Percentiles rank a stretch among this genome's conserved stretches.
Evolutionary conservation across 805 yeast genomes (phyloP).

Genomic region (Dipodascopsis uninucleata): DNA sequence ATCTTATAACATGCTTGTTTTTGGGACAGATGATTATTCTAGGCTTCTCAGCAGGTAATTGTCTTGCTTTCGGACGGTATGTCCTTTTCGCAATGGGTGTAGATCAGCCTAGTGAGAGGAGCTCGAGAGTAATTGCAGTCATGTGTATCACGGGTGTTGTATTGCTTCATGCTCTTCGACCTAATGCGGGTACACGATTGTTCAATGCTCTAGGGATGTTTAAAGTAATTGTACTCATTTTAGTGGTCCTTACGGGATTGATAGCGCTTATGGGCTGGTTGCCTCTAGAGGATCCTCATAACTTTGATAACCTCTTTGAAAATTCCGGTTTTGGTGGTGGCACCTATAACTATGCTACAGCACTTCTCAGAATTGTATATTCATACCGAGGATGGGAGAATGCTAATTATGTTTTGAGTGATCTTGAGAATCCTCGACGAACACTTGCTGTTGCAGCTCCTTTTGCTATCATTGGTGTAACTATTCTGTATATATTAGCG

Average conservation of each 20-base stretch:
- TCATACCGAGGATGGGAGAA: slow-evolving; percentile 72
- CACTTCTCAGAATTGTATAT: slow-evolving; percentile 55
- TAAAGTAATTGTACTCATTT: slow-evolving; percentile 49
- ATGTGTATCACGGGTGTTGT: slow-evolving; percentile 46
- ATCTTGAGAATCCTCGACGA: slow-evolving; percentile 52
- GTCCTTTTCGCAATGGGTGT: slow-evolving; percentile 45
- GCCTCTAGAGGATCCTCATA: slow-evolving; percentile 34
- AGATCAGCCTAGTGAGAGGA: slow-evolving; percentile 37
- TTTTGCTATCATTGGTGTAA: slow-evolving; percentile 50
- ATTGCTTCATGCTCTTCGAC: slow-evolving; percentile 48
- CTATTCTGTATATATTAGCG: slow-evolving; percentile 53
- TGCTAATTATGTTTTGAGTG: slow-evolving; percentile 59
- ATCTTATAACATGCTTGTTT: slow-evolving; percentile 48
- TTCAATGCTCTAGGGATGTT: slow-evolving; percentile 54
- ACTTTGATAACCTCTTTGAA: slow-evolving; percentile 42
- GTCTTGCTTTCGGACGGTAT: slow-evolving; percentile 63
- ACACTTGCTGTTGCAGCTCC: slow-evolving; percentile 62
- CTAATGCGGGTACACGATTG: slow-evolving; percentile 49
- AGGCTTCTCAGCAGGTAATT: slow-evolving; percentile 60
- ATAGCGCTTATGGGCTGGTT: slow-evolving; percentile 41
- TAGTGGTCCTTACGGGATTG: slow-evolving; percentile 49
- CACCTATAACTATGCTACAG: slow-evolving; percentile 52
- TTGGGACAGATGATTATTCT: slow-evolving; percentile 54
- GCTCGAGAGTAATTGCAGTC: slow-evolving; percentile 49
- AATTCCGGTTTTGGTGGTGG: slow-evolving; percentile 44